Evolutionary conservation across 768 basidiomycete genomes (phyloP).

Genomic region (Gymnopilus dilepis): DNA sequence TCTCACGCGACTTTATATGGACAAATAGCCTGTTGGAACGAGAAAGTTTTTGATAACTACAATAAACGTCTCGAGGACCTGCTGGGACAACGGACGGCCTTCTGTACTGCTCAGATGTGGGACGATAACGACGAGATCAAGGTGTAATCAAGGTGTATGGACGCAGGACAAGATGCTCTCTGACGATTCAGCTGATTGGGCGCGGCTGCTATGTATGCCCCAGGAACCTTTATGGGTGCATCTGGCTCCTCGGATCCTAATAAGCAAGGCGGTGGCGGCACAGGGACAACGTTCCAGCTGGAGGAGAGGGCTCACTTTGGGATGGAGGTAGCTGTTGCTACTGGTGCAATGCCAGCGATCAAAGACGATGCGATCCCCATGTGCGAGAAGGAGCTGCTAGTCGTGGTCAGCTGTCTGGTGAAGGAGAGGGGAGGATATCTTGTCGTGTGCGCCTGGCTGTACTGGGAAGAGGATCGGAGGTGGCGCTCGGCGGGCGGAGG

Average conservation of each 20-base stretch:
- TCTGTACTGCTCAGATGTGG: constrained; percentile 97
- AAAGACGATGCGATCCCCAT: constrained; percentile 96
- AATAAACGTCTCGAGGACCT: constrained; percentile 85
- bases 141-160: constrained; percentile 69
- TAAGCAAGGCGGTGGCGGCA: constrained; percentile 82
- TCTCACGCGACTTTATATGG: constrained; percentile 90
- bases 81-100: constrained; percentile 90
- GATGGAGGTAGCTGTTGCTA: constrained; percentile 92
- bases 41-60: constrained; percentile 86
- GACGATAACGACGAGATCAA: constrained; percentile 91
- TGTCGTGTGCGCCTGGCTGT: constrained; percentile 95
- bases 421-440: constrained; percentile 98
- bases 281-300: constrained; percentile 77
- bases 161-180: constrained; percentile 85
- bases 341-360: constrained; percentile 84
- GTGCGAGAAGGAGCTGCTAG: constrained; percentile 92
- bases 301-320: constrained; percentile 82
- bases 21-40: constrained; percentile 83
- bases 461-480: constrained; percentile 89
- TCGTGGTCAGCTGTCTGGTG: constrained; percentile 90
- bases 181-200: constrained; percentile 95
- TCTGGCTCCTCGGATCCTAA: constrained; percentile 72
- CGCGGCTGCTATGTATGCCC: constrained; percentile 86
- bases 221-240: constrained; percentile 93
- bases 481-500: constrained; percentile 43